These are phyloP conservation scores for Raddia guianensis DNA, from an alignment of 176 grass and related monocot species.

Conservation along the genomic window DNA sequence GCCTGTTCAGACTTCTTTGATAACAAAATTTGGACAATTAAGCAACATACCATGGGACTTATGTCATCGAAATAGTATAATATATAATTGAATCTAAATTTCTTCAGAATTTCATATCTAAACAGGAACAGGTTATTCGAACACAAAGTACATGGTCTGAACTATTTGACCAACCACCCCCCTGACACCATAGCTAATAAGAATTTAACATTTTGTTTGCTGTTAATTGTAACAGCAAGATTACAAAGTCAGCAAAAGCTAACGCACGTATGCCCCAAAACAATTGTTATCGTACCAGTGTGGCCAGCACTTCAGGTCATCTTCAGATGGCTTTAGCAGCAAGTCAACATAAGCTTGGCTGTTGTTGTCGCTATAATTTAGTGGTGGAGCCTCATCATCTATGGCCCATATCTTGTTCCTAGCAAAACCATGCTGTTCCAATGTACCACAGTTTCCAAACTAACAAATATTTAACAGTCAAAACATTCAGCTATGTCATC, in stretches of 20 bases:
- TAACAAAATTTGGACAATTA: background rate
- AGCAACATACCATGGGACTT: conserved; percentile 18
- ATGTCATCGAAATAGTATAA: background rate
- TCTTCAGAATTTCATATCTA: background rate
- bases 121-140: background rate
- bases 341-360: conserved; percentile 64
- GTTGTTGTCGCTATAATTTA: conserved; percentile 36
- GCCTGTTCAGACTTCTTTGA: background rate
- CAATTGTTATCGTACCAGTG: conserved; percentile 60
- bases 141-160: background rate
- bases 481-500: background rate
- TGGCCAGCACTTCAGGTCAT: conserved; percentile 85
- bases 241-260: background rate
- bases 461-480: conserved; percentile 11
- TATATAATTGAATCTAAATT: background rate
- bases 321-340: conserved; percentile 88
- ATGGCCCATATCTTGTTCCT: conserved; percentile 83
- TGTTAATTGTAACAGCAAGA: conserved; percentile 24
- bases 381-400: conserved; percentile 56
- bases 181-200: background rate
- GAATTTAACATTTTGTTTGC: background rate
- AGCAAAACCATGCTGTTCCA: conserved; percentile 91
- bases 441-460: conserved; percentile 75
- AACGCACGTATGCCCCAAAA: conserved; percentile 1
- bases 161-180: conserved; percentile 9